phyloP scores from a whole-genome alignment of 352 stramenopile species.

The Phytopythium chamaehyphon region DNA sequence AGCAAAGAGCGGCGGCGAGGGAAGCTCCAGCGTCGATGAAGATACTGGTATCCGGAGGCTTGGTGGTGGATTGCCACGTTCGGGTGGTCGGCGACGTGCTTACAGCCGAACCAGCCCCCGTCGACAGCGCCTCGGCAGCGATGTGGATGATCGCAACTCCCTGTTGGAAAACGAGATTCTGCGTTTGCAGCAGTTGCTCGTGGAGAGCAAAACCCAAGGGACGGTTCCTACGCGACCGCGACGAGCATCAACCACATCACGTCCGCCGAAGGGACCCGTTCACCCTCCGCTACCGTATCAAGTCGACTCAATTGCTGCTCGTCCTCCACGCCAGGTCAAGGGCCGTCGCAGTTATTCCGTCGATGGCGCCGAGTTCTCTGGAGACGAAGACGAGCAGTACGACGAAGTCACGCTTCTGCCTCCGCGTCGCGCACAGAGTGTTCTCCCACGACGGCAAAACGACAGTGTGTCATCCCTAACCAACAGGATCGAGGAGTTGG shows the following conservation, averaged over 20 bases:
- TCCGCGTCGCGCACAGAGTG: slow-evolving; percentile 53
- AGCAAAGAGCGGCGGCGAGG: neutral
- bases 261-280: slow-evolving; percentile 13
- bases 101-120: slow-evolving; percentile 2
- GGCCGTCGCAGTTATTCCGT: slow-evolving; percentile 43
- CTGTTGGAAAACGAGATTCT: slow-evolving; percentile 67
- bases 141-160: slow-evolving; percentile 36
- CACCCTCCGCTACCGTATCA: slow-evolving; percentile 13
- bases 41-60: neutral
- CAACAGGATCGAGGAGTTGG: slow-evolving; percentile 70
- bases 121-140: slow-evolving; percentile 16
- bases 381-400: slow-evolving; percentile 31
- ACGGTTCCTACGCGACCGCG: slow-evolving; percentile 7
- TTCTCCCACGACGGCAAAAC: slow-evolving; percentile 37
- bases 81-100: neutral
- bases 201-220: slow-evolving; percentile 35
- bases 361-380: slow-evolving; percentile 30
- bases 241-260: slow-evolving; percentile 15
- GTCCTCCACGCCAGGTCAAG: slow-evolving; percentile 10
- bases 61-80: neutral
- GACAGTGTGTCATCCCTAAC: slow-evolving; percentile 63
- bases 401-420: slow-evolving; percentile 42
- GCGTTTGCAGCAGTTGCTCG: slow-evolving; percentile 69
- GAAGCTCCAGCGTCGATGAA: slow-evolving; percentile 4
- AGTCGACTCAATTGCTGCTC: slow-evolving; percentile 14